Evolutionary conservation across 2,329 filamentous ascomycete species (phyloP), one percentile per base, ranked within the genome.

Genomic region (Hysterium pulicare): DNA sequence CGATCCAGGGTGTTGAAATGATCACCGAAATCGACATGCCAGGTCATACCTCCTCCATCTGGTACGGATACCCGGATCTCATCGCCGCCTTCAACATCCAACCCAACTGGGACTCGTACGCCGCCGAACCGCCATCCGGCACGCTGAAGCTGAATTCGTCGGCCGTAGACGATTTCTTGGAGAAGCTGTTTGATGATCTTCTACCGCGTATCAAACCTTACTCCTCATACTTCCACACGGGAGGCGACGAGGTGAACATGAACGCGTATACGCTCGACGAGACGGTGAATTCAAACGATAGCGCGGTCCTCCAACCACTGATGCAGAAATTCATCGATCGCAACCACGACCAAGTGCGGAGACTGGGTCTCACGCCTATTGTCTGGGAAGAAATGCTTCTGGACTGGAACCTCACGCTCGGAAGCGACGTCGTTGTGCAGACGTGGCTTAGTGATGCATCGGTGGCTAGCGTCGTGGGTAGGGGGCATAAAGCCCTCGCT

Each of bases 351-450:
- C 79, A 82, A 34, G 73, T 93, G 31, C 72, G 80, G 34, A 69
- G 75, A 33, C 73, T 77, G 5, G 84, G 84, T 4, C 69, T 95
- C 39, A 78, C 76, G 4, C 87, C 89, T 0, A 71, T 95, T 17
- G 86, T 90, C 1, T 95, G 90, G 90, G 88, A 95, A 64, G 90
- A 95, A 66, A 89, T 93, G 75, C 72, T 88, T 1, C 71, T 86
- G 8, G 74, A 82, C 19, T 95, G 87, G 84, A 86, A 90, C 59
- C 70, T 93, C 34, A 86, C 78, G 0, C 70, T 95, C 5, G 82
- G 81, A 2, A 65, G 76, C 11, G 82, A 90, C 55, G 82, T 87
- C 1, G 74, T 94, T 10, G 77, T 95, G 4, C 90, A 95, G 68
- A 79, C 83, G 3, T 95, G 89, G 89, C 76, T 83, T 35, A 83